Evolutionary conservation across 148 eudicot genomes (phyloP), one percentile per base, ranked within the genome.

Genomic region (Silene latifolia): DNA sequence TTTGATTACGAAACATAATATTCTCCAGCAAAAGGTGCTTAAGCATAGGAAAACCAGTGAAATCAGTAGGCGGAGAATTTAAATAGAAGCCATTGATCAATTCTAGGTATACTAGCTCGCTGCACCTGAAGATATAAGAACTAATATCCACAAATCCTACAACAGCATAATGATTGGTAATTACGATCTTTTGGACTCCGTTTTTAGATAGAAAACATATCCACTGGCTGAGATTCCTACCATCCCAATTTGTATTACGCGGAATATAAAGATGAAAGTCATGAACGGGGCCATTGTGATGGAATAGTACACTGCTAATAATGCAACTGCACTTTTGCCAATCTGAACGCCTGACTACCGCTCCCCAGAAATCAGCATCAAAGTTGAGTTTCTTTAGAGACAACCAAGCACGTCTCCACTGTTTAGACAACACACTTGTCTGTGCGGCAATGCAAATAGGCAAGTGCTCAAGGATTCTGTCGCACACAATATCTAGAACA

Each of bases 161-260:
- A 20, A 0, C 0, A 10, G 8, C 20, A 18, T 1, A 9, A 17
- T 12, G 1, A 10, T 64, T 18, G 18, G 0, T 0, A 75, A 75
- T 9, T 18, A 0, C 18, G 23, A 54, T 54, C 15, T 5, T 39
- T 35, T 7, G 20, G 5, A 75, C 14, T 11, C 32, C 65, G 0
- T 27, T 32, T 66, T 54, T 75, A 4, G 78, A 66, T 5, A 75
- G 72, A 35, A 66, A 75, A 20, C 35, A 75, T 14, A 75, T 19
- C 78, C 78, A 75, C 8, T 19, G 63, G 2, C 72, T 54, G n/a
- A 66, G 51, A 53, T n/a, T 27, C 8, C 4, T 18, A 64, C 14
- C 4, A 23, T 7, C 10, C 5, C 44, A 14, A 0, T 29, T 4
- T 10, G 10, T 2, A 53, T 66, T 14, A 1, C 3, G 0, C 21